These are phyloP conservation scores for Axilococcus clingmanii DNA, from an alignment of 139 green algal species.

Conservation along the genomic window DNA sequence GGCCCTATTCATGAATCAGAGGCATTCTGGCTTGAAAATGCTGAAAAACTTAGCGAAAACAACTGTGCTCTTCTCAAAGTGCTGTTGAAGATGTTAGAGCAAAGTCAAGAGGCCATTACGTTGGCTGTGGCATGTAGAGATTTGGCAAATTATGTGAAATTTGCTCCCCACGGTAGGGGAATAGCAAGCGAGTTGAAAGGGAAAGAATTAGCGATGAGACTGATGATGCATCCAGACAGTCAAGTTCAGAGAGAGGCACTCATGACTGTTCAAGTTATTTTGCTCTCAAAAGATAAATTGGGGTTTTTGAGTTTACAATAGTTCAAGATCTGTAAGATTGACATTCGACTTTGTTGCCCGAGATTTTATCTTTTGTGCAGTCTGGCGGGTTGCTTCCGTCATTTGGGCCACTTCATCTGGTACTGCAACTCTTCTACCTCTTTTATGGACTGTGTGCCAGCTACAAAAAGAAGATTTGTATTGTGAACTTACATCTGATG, in stretches of 20 bases:
- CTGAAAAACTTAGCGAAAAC: constrained; percentile 78
- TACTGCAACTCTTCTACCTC: too few relatives aligned
- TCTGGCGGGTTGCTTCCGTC: too few relatives aligned
- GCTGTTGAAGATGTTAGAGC: constrained; percentile 85
- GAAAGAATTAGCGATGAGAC: constrained; percentile 89
- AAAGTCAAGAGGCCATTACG: constrained; percentile 55
- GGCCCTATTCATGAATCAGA: constrained; percentile 71
- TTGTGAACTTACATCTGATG: too few relatives aligned
- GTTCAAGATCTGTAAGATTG: too few relatives aligned
- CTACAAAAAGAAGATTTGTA: too few relatives aligned
- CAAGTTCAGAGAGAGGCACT: constrained; percentile 91
- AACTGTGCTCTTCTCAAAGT: constrained; percentile 85
- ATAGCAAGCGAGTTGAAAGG: constrained; percentile 62
- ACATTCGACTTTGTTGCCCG: too few relatives aligned
- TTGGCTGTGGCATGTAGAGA: constrained; percentile 87
- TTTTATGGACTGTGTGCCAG: too few relatives aligned
- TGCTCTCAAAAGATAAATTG: constrained; percentile 77
- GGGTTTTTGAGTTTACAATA: too few relatives aligned
- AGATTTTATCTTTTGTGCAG: too few relatives aligned
- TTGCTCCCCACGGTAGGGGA: constrained; percentile 51
- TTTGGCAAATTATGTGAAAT: constrained; percentile 78
- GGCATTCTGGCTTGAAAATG: constrained; percentile 72
- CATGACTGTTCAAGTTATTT: constrained; percentile 86
- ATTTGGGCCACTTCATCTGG: too few relatives aligned
- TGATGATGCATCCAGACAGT: constrained; percentile 81